A percentile compares a stretch with the other conserved stretches of the same genome.
Conservation (phyloP, 1,139 yeast genomes). For the Nakaseomyces kungkrabaensis region DNA sequence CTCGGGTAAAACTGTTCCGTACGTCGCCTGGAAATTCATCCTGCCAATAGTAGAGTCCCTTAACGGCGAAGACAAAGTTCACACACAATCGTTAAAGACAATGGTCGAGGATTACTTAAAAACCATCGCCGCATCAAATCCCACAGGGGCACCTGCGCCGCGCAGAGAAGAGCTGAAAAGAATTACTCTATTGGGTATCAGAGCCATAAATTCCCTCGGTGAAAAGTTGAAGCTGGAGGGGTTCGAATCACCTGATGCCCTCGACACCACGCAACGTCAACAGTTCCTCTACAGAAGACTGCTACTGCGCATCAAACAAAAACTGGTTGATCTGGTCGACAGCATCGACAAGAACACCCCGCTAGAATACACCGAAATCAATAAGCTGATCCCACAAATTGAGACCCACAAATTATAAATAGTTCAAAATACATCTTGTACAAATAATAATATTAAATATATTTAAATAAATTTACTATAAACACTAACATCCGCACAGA, state of each 20-base stretch:
- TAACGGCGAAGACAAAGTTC: slow-evolving; percentile 5
- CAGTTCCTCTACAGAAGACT: slow-evolving; percentile 15
- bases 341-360: neutral
- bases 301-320: slow-evolving; percentile 13
- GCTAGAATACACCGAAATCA: neutral
- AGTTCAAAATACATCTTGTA: neutral
- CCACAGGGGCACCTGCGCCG: too few relatives aligned
- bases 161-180: neutral
- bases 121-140: slow-evolving; percentile 6
- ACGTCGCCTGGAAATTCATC: slow-evolving; percentile 4
- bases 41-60: slow-evolving; percentile 9
- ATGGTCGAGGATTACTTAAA: slow-evolving; percentile 14
- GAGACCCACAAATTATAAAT: neutral
- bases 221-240: slow-evolving; percentile 9
- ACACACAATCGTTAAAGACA: slow-evolving; percentile 5
- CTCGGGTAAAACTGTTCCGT: neutral
- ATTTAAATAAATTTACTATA: neutral
- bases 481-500: neutral
- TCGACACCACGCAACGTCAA: slow-evolving; percentile 5
- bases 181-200: slow-evolving; percentile 19
- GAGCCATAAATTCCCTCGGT: slow-evolving; percentile 14
- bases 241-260: slow-evolving; percentile 4
- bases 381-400: neutral
- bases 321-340: neutral
- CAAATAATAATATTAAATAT: neutral